These are phyloP conservation scores for Ganoderma resinaceum DNA, from an alignment of 1,284 basidiomycete genomes.

Conservation along the genomic window DNA sequence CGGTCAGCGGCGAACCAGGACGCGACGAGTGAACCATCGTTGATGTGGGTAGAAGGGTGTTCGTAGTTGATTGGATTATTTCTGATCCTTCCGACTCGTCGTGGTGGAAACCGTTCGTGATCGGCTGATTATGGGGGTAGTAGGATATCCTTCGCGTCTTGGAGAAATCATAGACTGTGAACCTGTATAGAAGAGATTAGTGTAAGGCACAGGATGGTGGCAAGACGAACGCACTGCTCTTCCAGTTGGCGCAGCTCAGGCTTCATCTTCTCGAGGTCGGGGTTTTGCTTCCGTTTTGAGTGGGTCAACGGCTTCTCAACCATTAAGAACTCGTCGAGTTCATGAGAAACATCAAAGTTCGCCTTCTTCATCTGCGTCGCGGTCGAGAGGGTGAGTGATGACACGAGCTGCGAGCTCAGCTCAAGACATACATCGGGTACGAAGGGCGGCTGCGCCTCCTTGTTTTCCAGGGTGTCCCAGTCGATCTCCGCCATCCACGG, in stretches of 20 bases:
- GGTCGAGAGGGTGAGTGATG: slow-evolving; percentile 17
- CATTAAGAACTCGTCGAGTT: slow-evolving; percentile 95
- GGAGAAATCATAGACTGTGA: slow-evolving; percentile 80
- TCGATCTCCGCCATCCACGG: slow-evolving; percentile 88
- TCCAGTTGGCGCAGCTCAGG: slow-evolving; percentile 93
- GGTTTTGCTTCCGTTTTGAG: slow-evolving; percentile 84
- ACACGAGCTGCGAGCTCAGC: slow-evolving; percentile 8
- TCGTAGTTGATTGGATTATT: slow-evolving; percentile 48
- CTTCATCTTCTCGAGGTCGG: slow-evolving; percentile 85
- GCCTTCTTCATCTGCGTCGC: slow-evolving; percentile 83
- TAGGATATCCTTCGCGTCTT: slow-evolving; percentile 73
- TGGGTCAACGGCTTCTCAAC: slow-evolving; percentile 97
- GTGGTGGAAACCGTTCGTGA: slow-evolving; percentile 55
- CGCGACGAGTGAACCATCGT: slow-evolving; percentile 63
- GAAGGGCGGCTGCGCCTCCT: slow-evolving; percentile 85
- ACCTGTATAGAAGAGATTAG: slow-evolving; percentile 49
- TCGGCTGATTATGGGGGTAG: slow-evolving; percentile 80
- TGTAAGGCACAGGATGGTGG: background rate
- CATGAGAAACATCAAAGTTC: slow-evolving; percentile 97
- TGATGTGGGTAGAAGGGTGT: slow-evolving; percentile 50
- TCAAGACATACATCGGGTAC: slow-evolving; percentile 81
- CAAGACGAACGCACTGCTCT: slow-evolving; percentile 75
- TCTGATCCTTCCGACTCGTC: slow-evolving; percentile 45
- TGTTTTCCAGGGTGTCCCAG: slow-evolving; percentile 82
- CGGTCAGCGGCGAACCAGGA: slow-evolving; percentile 57